These are phyloP conservation scores for Ochromonadaceae sp. DNA, from an alignment of 352 stramenopile species.

Conservation along the genomic window DNA sequence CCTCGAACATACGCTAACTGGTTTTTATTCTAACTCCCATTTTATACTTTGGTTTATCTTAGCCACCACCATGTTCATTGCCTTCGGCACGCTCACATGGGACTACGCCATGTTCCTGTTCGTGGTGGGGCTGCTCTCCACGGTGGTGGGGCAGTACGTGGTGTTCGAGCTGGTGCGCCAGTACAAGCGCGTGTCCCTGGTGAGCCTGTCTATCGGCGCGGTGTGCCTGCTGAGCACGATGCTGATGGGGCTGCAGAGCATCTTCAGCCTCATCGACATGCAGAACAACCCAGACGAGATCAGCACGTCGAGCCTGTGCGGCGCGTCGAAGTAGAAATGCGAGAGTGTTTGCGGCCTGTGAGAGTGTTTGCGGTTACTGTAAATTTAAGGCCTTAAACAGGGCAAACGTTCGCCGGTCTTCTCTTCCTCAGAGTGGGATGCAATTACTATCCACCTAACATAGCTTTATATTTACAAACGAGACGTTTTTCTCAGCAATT, in stretches of 20 bases:
- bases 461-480: too few relatives aligned
- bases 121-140: constrained; percentile 70
- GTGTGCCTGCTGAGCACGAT: constrained; percentile 48
- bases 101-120: constrained; percentile 76
- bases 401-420: too few relatives aligned
- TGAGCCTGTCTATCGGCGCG: constrained; percentile 56
- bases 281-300: constrained; percentile 16
- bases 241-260: constrained; percentile 51
- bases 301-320: constrained; percentile 23
- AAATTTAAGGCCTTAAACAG: too few relatives aligned
- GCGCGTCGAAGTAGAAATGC: too few relatives aligned
- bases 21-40: too few relatives aligned
- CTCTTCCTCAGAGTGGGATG: too few relatives aligned
- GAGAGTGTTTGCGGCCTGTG: too few relatives aligned
- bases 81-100: constrained; percentile 69
- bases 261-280: constrained; percentile 28
- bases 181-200: constrained; percentile 51
- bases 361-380: too few relatives aligned
- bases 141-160: constrained; percentile 67
- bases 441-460: too few relatives aligned
- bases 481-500: too few relatives aligned
- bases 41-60: too few relatives aligned
- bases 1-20: too few relatives aligned
- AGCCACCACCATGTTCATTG: constrained; percentile 86
- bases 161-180: constrained; percentile 76